phyloP scores from a whole-genome alignment of 2,329 filamentous ascomycete species.

The Colletotrichum sp. region DNA sequence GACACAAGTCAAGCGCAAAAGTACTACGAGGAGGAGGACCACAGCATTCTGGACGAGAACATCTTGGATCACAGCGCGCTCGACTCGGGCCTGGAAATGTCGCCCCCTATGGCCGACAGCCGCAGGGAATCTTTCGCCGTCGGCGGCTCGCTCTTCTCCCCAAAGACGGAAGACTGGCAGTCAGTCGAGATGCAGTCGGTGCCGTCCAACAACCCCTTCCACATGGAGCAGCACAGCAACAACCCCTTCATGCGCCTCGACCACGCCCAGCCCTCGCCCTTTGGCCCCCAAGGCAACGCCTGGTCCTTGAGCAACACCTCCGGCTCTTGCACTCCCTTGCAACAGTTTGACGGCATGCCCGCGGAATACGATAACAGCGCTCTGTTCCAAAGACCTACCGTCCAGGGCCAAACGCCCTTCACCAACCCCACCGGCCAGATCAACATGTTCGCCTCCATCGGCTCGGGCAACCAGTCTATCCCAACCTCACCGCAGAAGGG shows the following conservation, averaged over 20 bases:
- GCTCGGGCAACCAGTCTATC: constrained; percentile 52
- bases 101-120: constrained; percentile 66
- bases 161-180: constrained; percentile 69
- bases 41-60: constrained; percentile 64
- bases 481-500: constrained; percentile 64
- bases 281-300: constrained; percentile 44
- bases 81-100: constrained; percentile 68
- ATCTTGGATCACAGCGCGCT: constrained; percentile 64
- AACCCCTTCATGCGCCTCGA: constrained; percentile 73
- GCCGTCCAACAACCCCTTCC: constrained; percentile 67
- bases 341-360: constrained; percentile 68
- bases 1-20: constrained; percentile 60
- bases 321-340: constrained; percentile 76
- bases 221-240: constrained; percentile 57
- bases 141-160: constrained; percentile 64
- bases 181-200: constrained; percentile 69
- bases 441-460: constrained; percentile 59
- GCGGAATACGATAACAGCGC: constrained; percentile 60
- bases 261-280: constrained; percentile 48
- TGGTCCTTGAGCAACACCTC: constrained; percentile 73
- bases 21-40: constrained; percentile 67
- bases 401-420: constrained; percentile 61
- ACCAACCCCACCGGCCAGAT: constrained; percentile 54
- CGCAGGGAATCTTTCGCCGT: constrained; percentile 69
- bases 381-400: constrained; percentile 55